Base-by-base conservation (phyloP, 345 rosid species). In the Brassica nigra region DNA sequence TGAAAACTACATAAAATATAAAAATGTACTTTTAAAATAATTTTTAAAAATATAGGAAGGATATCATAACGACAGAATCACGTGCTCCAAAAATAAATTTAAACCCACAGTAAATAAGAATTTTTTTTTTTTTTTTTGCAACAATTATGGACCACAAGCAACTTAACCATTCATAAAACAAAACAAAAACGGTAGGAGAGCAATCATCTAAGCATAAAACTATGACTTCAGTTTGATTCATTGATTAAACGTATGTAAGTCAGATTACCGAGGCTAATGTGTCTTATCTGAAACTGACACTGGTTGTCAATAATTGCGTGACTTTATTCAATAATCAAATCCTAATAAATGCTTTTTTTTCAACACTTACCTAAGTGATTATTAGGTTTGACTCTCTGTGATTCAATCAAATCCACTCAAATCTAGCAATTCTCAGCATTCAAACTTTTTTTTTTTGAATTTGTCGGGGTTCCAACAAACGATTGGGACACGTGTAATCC, bases 401-500 rank as follows among this genome's bases (percentile, higher is more conserved):
- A 23, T 23, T 23, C 0, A 23, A 23, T 23, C 59, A 2, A 39
- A 66, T 57, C 54, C 54, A 66, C 30, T n/a, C 0, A 77, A 68
- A 70, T 9, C 57, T 39, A 70, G 15, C 14, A 16, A 2, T 15
- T 27, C 63, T 44, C 66, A 44, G 66, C 28, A 70, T 52, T 61
- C 2, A 27, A 59, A 14, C 57, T 10, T 68, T 76, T 42, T 73
- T 10, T 68, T 76, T 42, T 73, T 23, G 71, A 70, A 73, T 76
- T 10, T 73, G 5, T 82, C 82, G 57, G 79, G 44, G 67, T 36
- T 73, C 81, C 55, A 28, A 44, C 6, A 6, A 9, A 54, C 11
- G 36, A 6, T 34, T 29, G 16, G 8, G 73, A 75, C 83, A 81
- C 81, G 81, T 77, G 81, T 78, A 15, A 18, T 0, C 44, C 0